Conservation (phyloP, 768 basidiomycete genomes). For the Tylopilus sp. region DNA sequence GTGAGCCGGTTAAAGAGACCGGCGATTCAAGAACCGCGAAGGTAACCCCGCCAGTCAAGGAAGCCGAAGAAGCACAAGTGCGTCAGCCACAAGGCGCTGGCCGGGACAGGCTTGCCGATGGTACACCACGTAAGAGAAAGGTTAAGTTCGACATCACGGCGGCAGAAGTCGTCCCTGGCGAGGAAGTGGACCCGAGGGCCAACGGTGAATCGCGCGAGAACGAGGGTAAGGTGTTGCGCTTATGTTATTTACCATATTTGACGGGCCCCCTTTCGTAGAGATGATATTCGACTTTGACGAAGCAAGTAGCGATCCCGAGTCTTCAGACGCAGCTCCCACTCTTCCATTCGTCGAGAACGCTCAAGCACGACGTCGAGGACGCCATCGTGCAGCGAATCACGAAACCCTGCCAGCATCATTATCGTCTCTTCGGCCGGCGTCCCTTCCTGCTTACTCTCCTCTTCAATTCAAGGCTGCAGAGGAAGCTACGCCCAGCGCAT, state of each 20-base stretch:
- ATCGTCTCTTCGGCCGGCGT: conserved; percentile 58
- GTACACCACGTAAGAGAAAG: conserved; percentile 51
- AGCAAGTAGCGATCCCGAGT: conserved; percentile 34
- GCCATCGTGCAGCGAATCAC: conserved; percentile 28
- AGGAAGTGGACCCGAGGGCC: conserved; percentile 33
- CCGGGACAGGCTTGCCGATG: conserved; percentile 27
- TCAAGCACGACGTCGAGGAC: conserved; percentile 24
- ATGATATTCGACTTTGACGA: conserved; percentile 73
- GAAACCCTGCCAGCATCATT: conserved; percentile 54
- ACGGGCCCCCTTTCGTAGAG: conserved; percentile 39
- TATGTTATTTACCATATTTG: background rate
- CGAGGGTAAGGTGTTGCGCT: conserved; percentile 41
- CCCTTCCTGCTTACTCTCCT: conserved; percentile 65
- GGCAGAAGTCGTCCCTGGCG: conserved; percentile 44
- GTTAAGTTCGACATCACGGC: conserved; percentile 73
- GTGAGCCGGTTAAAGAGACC: conserved; percentile 9
- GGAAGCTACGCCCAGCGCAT: background rate
- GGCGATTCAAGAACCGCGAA: conserved; percentile 12
- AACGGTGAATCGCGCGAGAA: conserved; percentile 33
- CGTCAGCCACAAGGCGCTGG: conserved; percentile 19
- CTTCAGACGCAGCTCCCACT: conserved; percentile 32
- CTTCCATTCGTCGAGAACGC: conserved; percentile 35
- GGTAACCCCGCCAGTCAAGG: conserved; percentile 7
- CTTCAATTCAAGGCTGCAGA: conserved; percentile 34
- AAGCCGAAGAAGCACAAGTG: conserved; percentile 4